phyloP scores from a whole-genome alignment of 2,329 filamentous ascomycete species.

The Diaporthe vaccinii region DNA sequence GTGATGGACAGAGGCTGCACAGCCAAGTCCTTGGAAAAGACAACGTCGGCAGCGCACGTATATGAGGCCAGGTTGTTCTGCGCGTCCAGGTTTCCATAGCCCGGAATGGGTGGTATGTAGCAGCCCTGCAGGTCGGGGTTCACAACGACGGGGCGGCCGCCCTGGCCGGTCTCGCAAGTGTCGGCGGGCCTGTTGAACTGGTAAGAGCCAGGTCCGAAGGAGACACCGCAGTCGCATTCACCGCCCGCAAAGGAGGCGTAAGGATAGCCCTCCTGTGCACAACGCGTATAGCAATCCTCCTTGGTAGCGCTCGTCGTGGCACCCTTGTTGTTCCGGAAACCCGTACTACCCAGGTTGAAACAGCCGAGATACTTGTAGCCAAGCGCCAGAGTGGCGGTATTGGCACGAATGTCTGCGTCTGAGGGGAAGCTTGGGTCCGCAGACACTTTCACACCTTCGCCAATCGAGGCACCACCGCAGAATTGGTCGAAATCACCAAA shows the following conservation, averaged over 20 bases:
- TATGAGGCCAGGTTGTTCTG: slow-evolving; percentile 36
- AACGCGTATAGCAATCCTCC: neutral
- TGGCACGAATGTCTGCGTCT: neutral
- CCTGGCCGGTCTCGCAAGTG: slow-evolving; percentile 44
- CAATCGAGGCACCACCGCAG: neutral
- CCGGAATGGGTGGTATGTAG: slow-evolving; percentile 53
- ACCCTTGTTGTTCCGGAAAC: neutral
- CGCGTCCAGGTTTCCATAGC: slow-evolving; percentile 35
- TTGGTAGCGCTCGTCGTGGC: no score
- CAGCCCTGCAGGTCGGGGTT: slow-evolving; percentile 65
- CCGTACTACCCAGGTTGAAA: neutral
- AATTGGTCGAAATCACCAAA: neutral
- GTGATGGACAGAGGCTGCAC: neutral
- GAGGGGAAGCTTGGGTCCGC: neutral
- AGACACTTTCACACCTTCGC: neutral
- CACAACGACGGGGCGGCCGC: slow-evolving; percentile 60
- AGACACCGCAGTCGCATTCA: slow-evolving; percentile 41
- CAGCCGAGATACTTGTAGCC: slow-evolving; percentile 12
- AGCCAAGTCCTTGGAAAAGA: neutral
- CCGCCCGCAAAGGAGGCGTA: neutral
- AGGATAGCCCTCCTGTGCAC: neutral
- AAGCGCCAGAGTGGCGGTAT: neutral
- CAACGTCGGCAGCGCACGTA: slow-evolving; percentile 42
- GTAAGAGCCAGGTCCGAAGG: slow-evolving; percentile 35
- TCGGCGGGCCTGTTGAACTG: slow-evolving; percentile 39